Evolutionary conservation across 352 stramenopile genomes (phyloP), one percentile per base, ranked within the genome.

Genomic region (Pythium oligandrum): DNA sequence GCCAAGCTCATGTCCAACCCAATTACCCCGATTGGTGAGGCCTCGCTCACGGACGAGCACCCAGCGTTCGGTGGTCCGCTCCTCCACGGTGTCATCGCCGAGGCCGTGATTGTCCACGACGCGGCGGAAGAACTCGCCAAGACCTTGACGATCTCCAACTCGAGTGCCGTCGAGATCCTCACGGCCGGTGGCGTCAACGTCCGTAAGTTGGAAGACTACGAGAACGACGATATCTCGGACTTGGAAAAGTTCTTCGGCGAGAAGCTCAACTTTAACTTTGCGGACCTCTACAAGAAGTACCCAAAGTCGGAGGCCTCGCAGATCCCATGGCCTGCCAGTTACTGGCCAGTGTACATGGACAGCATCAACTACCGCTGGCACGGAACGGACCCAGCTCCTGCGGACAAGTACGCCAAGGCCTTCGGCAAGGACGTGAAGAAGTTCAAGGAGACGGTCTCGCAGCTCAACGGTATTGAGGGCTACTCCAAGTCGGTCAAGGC

Each of bases 331-430:
- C 68, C 73, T 8, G 52, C 67, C 37, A 79, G 68, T 61, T 88
- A 88, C 71, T 88, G 74, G 72, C 75, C 77, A 4, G 66, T 59
- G 37, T 86, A 76, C 62, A 58, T 73, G 39, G 77, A 88, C 63
- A 68, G 74, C 44, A 88, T 88, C 68, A 86, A 88, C 66, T 51
- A 64, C 55, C 51, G 63, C 5, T 78, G 73, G 74, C 69, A 34
- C 55, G 36, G 26, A 9, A 40, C 52, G 2, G 37, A 61, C 30
- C 35, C 51, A 30, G 54, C 45, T 37, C 50, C 60, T 12, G 45
- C 54, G 0, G 60, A 67, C n/a, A 67, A 67, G 51, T 69, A 69
- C 35, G 61, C 61, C 2, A 51, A 36, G 40, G 62, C 62, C 0
- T 65, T 53, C 32, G 53, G 49, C 17, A 26, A 44, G 34, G 34